phyloP scores from a whole-genome alignment of 164 flowering plant species.

The Magnolia sinica region DNA sequence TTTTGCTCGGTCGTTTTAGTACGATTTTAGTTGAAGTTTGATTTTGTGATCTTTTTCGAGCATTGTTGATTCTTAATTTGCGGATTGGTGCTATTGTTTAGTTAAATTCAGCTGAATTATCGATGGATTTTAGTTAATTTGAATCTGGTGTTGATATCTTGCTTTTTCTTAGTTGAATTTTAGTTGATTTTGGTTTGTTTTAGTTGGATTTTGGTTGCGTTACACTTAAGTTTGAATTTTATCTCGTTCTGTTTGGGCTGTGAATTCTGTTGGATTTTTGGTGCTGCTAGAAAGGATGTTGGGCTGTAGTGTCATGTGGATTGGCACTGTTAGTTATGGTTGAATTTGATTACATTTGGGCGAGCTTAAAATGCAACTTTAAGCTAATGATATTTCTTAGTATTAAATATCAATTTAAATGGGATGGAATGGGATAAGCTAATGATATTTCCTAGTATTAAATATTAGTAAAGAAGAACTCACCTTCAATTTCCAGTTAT shows the following conservation, averaged over 20 bases:
- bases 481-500: too few relatives aligned
- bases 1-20: background rate
- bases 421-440: too few relatives aligned
- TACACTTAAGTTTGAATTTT: background rate
- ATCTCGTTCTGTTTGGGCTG: background rate
- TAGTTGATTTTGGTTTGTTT: background rate
- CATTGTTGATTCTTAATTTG: background rate
- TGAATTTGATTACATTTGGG: too few relatives aligned
- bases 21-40: background rate
- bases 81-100: background rate
- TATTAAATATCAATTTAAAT: too few relatives aligned
- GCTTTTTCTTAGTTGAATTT: background rate
- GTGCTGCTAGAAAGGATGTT: too few relatives aligned
- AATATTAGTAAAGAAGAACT: too few relatives aligned
- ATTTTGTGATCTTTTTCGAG: background rate
- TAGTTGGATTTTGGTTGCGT: too few relatives aligned
- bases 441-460: too few relatives aligned
- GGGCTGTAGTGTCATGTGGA: too few relatives aligned
- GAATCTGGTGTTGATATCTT: background rate
- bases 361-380: too few relatives aligned
- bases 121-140: background rate
- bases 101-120: background rate
- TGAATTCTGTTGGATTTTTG: background rate
- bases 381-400: too few relatives aligned
- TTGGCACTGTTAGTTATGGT: too few relatives aligned